Conservation (phyloP, 2,329 filamentous ascomycete species). For the Xylariales sp. region DNA sequence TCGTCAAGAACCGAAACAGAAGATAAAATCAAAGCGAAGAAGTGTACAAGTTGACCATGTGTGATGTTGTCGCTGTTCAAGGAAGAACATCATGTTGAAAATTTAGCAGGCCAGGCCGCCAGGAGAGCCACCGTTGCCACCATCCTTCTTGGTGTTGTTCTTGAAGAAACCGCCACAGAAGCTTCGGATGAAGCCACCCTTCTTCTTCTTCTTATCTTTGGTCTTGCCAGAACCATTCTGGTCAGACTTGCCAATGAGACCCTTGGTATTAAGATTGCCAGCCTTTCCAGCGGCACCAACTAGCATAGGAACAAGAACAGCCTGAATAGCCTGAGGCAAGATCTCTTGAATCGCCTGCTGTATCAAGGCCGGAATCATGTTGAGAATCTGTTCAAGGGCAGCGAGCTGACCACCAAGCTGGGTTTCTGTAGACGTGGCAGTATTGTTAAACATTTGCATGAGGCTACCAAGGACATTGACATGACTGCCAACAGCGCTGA, state of each 20-base stretch:
- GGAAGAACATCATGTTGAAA: background rate
- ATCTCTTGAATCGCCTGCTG: slow-evolving; percentile 10
- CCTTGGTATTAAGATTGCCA: slow-evolving; percentile 4
- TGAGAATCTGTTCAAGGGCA: slow-evolving; percentile 18
- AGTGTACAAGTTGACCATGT: too few relatives aligned
- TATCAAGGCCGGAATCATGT: slow-evolving; percentile 20
- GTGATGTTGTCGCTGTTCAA: too few relatives aligned
- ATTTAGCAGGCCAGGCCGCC: background rate
- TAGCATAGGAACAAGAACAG: slow-evolving; percentile 12
- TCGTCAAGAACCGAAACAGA: too few relatives aligned
- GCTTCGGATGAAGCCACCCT: slow-evolving; percentile 6
- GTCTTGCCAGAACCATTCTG: background rate
- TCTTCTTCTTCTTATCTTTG: slow-evolving; percentile 8
- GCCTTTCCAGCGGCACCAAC: slow-evolving; percentile 5
- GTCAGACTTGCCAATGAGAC: background rate
- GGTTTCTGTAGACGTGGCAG: slow-evolving; percentile 9
- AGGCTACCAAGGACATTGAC: slow-evolving; percentile 19
- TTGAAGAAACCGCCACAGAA: slow-evolving; percentile 5
- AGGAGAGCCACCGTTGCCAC: background rate
- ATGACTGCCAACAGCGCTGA: slow-evolving; percentile 14
- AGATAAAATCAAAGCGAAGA: too few relatives aligned
- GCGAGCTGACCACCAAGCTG: slow-evolving; percentile 10
- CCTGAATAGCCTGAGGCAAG: slow-evolving; percentile 10
- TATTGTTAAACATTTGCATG: slow-evolving; percentile 20
- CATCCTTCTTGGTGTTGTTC: slow-evolving; percentile 2